Evolutionary conservation across 2,329 filamentous ascomycete genomes (phyloP), one percentile per base, ranked within the genome.

Genomic region (Fusarium sp.): DNA sequence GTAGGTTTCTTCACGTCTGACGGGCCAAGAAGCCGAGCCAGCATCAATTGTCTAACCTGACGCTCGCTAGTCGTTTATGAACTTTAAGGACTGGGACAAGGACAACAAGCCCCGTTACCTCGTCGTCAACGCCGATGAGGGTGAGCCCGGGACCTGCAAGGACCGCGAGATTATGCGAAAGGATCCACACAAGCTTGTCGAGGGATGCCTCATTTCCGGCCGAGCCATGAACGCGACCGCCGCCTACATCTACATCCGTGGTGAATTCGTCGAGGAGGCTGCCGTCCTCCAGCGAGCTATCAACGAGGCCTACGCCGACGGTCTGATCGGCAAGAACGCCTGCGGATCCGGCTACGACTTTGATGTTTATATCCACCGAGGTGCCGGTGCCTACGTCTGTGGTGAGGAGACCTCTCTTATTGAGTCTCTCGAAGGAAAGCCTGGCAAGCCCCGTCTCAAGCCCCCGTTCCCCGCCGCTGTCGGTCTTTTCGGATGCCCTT

Each of bases 81-180:
- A 99, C 85, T 93, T 94, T 85, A 97, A 97, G 81, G 95, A 93
- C 73, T 99, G 95, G 95, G 94, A 99, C 74, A 96, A 99, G 82
- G 95, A 98, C 78, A 90, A 80, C 72, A 96, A 96, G 81, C 95
- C 95, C 67, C 89, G 95, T 74, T 99, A 99, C 76, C 84, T 99
- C 52, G 94, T 99, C 61, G 92, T 99, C 82, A 99, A 99, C 75
- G 95, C 95, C 69, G 95, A 99, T 78, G 95, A 99, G 83, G 95
- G 95, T 74, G 95, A 99, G 81, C 95, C 95, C 28, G 95, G 95
- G 78, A 99, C 95, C 50, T 99, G 95, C 89, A 99, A 99, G 83
- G 95, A 99, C 79, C 90, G 95, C 75, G 95, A 99, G 80, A 99
- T 99, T 71, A 99, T 99, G 95, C 93, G 95, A 80, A 99, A 99